A percentile compares a stretch with the other conserved stretches of the same genome.
Evolutionary conservation across 768 basidiomycete species (phyloP).

Genomic region (Pholiota microspora): DNA sequence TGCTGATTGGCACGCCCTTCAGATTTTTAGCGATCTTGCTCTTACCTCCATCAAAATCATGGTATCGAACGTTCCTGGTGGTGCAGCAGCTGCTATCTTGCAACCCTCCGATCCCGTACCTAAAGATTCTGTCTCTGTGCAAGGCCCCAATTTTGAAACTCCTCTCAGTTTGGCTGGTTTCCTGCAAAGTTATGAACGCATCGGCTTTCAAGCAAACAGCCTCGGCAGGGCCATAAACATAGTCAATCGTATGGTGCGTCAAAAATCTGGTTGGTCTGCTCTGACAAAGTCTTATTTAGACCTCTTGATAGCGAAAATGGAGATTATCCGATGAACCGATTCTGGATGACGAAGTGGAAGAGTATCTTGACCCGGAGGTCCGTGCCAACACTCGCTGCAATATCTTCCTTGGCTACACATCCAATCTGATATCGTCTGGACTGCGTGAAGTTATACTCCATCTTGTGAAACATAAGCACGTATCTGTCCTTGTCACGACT

Average conservation of each 20-base stretch:
- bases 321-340: constrained; percentile 84
- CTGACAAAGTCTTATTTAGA: background rate
- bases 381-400: constrained; percentile 76
- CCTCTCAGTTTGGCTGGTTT: constrained; percentile 64
- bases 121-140: constrained; percentile 62
- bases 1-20: constrained; percentile 6
- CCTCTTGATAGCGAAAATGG: constrained; percentile 68
- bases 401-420: constrained; percentile 97
- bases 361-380: constrained; percentile 54
- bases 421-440: constrained; percentile 97
- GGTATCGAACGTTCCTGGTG: constrained; percentile 41
- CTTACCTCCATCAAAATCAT: background rate
- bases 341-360: constrained; percentile 66
- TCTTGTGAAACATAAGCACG: constrained; percentile 90
- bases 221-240: constrained; percentile 86
- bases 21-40: constrained; percentile 5
- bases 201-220: constrained; percentile 97
- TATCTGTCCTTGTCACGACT: constrained; percentile 90
- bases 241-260: constrained; percentile 86
- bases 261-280: background rate
- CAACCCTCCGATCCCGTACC: constrained; percentile 73
- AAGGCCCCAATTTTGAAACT: constrained; percentile 87
- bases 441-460: constrained; percentile 89
- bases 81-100: constrained; percentile 74
- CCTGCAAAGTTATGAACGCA: constrained; percentile 77